phyloP scores from a whole-genome alignment of 2,329 filamentous ascomycete species.

The Neofusicoccum umdonicola region DNA sequence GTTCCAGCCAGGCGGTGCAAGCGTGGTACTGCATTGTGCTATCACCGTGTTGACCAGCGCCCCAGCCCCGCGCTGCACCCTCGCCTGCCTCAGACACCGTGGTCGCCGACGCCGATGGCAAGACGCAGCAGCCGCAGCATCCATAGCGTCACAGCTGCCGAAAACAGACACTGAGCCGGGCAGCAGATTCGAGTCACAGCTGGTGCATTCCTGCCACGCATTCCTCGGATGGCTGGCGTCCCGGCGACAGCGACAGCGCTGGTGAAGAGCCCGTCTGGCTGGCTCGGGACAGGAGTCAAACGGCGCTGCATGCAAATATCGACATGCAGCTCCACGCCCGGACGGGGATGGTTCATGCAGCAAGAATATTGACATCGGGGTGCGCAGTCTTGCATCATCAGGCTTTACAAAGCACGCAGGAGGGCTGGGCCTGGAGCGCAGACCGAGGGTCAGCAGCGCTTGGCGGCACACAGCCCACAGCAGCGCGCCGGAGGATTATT shows the following conservation, averaged over 20 bases:
- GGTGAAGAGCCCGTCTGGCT: background rate
- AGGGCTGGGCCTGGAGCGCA: background rate
- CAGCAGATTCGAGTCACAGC: background rate
- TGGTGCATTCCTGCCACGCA: background rate
- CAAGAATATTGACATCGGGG: slow-evolving; percentile 17
- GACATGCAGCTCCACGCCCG: background rate
- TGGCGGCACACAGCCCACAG: background rate
- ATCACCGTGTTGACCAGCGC: slow-evolving; percentile 2
- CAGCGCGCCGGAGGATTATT: slow-evolving; percentile 13
- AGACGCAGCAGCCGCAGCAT: background rate
- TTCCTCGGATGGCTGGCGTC: background rate
- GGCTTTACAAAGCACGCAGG: background rate
- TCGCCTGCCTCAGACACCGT: background rate
- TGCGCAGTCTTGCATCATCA: slow-evolving; percentile 13
- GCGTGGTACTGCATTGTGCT: slow-evolving; percentile 9
- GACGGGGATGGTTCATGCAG: slow-evolving; percentile 14
- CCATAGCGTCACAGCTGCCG: background rate
- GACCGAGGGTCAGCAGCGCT: background rate
- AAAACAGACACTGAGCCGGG: background rate
- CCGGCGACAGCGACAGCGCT: background rate
- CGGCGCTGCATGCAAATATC: slow-evolving; percentile 15
- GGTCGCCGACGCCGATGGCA: background rate
- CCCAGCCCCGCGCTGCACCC: background rate
- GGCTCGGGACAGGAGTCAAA: slow-evolving; percentile 5
- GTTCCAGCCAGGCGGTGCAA: background rate